These are phyloP conservation scores for Alternaria incomplexa DNA, from an alignment of 2,329 filamentous ascomycete genomes.

Conservation along the genomic window DNA sequence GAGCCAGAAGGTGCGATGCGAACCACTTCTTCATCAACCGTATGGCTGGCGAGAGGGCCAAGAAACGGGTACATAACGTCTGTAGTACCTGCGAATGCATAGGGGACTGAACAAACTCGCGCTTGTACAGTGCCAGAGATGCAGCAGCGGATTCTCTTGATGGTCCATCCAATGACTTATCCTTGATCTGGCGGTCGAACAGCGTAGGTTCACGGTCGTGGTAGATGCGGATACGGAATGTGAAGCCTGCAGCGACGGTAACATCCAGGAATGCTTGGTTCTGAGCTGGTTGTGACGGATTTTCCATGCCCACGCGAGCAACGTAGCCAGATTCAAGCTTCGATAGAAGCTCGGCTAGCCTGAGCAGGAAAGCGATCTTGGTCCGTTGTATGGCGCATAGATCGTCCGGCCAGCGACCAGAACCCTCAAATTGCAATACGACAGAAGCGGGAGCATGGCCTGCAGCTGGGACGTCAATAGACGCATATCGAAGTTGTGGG, in stretches of 20 bases:
- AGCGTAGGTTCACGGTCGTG: slow-evolving; percentile 85
- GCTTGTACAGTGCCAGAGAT: slow-evolving; percentile 73
- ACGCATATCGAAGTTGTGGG: slow-evolving; percentile 75
- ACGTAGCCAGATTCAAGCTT: slow-evolving; percentile 65
- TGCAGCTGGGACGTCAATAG: slow-evolving; percentile 62
- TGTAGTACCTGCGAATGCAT: slow-evolving; percentile 82
- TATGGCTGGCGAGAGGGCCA: slow-evolving; percentile 80
- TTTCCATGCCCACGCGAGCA: slow-evolving; percentile 81
- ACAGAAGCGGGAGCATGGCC: slow-evolving; percentile 70
- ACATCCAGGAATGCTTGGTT: slow-evolving; percentile 87
- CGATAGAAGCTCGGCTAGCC: slow-evolving; percentile 74
- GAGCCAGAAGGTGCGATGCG: slow-evolving; percentile 76
- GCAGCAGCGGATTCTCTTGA: slow-evolving; percentile 72
- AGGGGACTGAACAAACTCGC: slow-evolving; percentile 73
- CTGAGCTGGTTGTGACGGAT: slow-evolving; percentile 68
- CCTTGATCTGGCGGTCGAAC: slow-evolving; percentile 77
- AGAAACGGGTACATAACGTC: slow-evolving; percentile 79
- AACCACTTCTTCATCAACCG: slow-evolving; percentile 92
- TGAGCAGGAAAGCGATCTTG: slow-evolving; percentile 84
- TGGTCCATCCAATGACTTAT: slow-evolving; percentile 70
- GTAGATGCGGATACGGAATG: slow-evolving; percentile 86
- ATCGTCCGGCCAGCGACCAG: slow-evolving; percentile 91
- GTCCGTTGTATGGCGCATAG: slow-evolving; percentile 88
- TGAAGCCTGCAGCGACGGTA: slow-evolving; percentile 70
- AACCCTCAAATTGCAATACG: slow-evolving; percentile 90